These are phyloP conservation scores for Rhododendron williamsianum DNA, from an alignment of 148 eudicot species.

Conservation along the genomic window DNA sequence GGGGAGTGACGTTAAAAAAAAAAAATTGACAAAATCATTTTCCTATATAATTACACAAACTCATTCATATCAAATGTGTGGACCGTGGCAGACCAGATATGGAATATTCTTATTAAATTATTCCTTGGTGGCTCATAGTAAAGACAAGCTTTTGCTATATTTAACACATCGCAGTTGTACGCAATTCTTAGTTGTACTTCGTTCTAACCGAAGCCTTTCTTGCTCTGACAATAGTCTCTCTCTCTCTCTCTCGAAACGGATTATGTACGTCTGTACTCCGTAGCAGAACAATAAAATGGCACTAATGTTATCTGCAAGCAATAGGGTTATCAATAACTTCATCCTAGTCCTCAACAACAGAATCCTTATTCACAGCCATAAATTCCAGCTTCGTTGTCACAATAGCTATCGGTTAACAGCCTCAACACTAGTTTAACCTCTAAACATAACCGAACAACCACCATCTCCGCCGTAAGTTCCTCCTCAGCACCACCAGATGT, in stretches of 20 bases:
- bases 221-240: not conserved
- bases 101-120: not conserved
- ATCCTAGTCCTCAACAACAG: not conserved
- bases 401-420: not conserved
- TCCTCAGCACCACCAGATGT: not conserved
- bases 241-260: not conserved
- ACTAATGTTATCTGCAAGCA: not conserved
- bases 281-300: not conserved
- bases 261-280: not conserved
- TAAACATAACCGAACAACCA: not conserved
- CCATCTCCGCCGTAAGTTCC: conserved; percentile 4
- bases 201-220: not conserved
- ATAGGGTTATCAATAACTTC: no score
- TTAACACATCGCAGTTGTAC: not conserved
- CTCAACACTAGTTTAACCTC: not conserved
- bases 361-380: not conserved
- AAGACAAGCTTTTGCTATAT: not conserved
- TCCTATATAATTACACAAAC: no score
- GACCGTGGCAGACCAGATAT: not conserved
- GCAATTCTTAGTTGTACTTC: not conserved
- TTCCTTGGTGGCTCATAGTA: not conserved
- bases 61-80: no score
- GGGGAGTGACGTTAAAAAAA: no score
- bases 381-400: not conserved
- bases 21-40: no score